Percentiles rank a stretch among this genome's conserved stretches.
phyloP scores from a whole-genome alignment of 2,329 filamentous ascomycete species.

The Diaporthe vaccinii region DNA sequence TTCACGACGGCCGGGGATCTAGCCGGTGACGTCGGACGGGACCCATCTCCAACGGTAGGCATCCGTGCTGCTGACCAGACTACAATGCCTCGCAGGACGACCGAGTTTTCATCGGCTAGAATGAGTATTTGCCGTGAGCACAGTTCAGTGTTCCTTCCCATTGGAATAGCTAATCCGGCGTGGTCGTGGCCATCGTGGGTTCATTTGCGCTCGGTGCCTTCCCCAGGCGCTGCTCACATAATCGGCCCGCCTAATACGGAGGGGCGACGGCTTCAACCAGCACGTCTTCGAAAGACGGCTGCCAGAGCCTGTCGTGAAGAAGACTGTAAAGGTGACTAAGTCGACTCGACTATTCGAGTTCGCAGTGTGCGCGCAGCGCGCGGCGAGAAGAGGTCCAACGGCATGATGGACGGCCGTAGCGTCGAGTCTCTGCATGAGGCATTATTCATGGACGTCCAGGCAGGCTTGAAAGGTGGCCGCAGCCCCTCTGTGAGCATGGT shows the following conservation, averaged over 20 bases:
- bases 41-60: background rate
- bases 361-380: background rate
- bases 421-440: conserved; percentile 4
- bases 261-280: background rate
- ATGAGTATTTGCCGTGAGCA: background rate
- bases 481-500: background rate
- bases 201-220: background rate
- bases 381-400: background rate
- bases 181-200: background rate
- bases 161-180: background rate
- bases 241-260: background rate
- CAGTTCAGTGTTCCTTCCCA: no score
- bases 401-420: background rate
- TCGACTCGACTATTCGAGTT: background rate
- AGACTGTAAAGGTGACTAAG: background rate
- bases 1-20: conserved; percentile 19
- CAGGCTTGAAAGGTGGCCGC: conserved; percentile 10
- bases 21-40: conserved; percentile 21
- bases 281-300: background rate
- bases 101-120: background rate
- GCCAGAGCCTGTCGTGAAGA: background rate
- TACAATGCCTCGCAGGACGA: background rate
- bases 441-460: conserved; percentile 6
- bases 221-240: background rate
- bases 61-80: background rate